Conservation (phyloP, 208 protist genomes). For the Acanthamoeba castellanii region DNA sequence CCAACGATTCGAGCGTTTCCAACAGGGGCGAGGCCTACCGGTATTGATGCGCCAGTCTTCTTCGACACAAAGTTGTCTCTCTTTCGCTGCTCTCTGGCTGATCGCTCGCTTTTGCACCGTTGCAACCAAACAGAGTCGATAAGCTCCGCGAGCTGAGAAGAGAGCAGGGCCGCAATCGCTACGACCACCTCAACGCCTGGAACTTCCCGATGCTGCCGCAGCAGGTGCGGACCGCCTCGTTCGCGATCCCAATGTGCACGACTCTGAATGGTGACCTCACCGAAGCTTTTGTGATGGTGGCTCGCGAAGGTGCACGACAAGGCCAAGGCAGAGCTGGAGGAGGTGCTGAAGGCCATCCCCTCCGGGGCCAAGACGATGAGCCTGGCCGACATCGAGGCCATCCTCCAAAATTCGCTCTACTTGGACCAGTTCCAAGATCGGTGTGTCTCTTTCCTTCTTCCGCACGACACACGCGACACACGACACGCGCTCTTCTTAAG, state of each 20-base stretch:
- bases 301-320: background rate
- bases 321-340: background rate
- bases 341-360: background rate
- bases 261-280: background rate
- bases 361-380: background rate
- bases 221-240: background rate
- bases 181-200: constrained; percentile 63
- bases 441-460: background rate
- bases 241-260: background rate
- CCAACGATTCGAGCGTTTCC: background rate
- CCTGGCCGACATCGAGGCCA: constrained; percentile 28
- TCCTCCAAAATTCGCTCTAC: constrained; percentile 47
- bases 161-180: background rate
- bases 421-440: constrained; percentile 66
- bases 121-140: background rate
- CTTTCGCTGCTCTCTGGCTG: background rate
- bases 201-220: constrained; percentile 44
- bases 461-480: background rate
- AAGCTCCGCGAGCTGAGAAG: constrained; percentile 31
- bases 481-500: background rate
- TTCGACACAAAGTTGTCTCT: background rate
- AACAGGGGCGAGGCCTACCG: background rate
- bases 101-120: background rate
- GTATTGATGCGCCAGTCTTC: background rate
- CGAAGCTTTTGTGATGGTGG: background rate